These are phyloP conservation scores for Colletotrichum cordylinicola DNA, from an alignment of 2,329 filamentous ascomycete genomes.

Conservation along the genomic window DNA sequence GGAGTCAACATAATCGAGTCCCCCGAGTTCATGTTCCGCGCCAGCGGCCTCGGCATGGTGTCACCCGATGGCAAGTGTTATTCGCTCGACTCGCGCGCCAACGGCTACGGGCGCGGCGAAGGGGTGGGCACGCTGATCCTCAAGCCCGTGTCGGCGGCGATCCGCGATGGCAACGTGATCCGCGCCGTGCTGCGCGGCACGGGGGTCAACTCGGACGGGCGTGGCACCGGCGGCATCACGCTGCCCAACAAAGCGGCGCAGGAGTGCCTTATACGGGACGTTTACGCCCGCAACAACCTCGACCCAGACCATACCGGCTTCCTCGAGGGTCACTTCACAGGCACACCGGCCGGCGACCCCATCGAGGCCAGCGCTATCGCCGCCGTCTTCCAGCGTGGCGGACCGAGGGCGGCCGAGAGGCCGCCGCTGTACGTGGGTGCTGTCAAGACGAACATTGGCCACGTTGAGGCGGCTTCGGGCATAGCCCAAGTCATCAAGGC, in stretches of 20 bases:
- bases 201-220: conserved; percentile 42
- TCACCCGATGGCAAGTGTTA: neutral
- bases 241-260: conserved; percentile 32
- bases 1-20: conserved; percentile 26
- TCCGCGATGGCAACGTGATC: conserved; percentile 45
- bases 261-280: conserved; percentile 3
- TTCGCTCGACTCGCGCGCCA: neutral
- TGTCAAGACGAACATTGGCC: conserved; percentile 27
- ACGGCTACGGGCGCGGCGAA: conserved; percentile 11
- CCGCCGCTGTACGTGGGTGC: conserved; percentile 26
- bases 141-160: conserved; percentile 47
- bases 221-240: conserved; percentile 41
- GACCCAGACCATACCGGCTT: neutral
- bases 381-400: conserved; percentile 41
- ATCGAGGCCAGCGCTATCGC: conserved; percentile 55
- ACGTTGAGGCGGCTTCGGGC: neutral
- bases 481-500: neutral
- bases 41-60: neutral
- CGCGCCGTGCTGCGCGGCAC: conserved; percentile 39
- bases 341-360: conserved; percentile 60
- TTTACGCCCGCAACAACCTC: neutral
- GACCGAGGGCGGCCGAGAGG: conserved; percentile 25
- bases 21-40: conserved; percentile 22
- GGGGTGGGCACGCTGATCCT: conserved; percentile 39
- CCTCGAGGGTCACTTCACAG: conserved; percentile 26